These are phyloP conservation scores for Zygosaccharomyces pseudobailii DNA, from an alignment of 1,139 yeast species.

Conservation along the genomic window DNA sequence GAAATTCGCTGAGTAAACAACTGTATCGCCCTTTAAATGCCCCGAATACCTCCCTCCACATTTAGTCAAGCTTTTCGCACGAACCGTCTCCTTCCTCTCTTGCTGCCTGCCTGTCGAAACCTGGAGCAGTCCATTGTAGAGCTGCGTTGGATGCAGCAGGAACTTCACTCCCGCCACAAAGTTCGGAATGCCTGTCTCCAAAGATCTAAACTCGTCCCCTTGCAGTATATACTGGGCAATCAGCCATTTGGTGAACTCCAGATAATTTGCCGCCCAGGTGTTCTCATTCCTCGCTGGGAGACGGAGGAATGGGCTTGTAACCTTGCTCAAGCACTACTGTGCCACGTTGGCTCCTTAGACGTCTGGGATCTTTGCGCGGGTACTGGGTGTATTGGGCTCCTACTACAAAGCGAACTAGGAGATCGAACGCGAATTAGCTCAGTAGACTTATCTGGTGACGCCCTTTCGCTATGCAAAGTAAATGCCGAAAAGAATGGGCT, in stretches of 20 bases:
- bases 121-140: slow-evolving; percentile 40
- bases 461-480: slow-evolving; percentile 46
- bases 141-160: slow-evolving; percentile 45
- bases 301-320: slow-evolving; percentile 83
- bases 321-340: slow-evolving; percentile 31
- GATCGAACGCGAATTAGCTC: slow-evolving; percentile 38
- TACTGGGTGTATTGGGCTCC: slow-evolving; percentile 77
- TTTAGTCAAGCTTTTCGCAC: slow-evolving; percentile 10
- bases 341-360: slow-evolving; percentile 16
- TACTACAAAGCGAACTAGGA: slow-evolving; percentile 39
- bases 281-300: slow-evolving; percentile 89
- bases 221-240: slow-evolving; percentile 76
- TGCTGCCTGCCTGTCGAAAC: slow-evolving; percentile 36
- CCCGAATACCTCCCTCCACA: slow-evolving; percentile 18
- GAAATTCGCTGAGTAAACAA: too few species aligned
- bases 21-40: background rate
- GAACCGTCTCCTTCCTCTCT: slow-evolving; percentile 21
- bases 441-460: slow-evolving; percentile 55
- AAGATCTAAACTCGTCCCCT: slow-evolving; percentile 52
- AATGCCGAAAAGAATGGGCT: slow-evolving; percentile 36
- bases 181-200: slow-evolving; percentile 30
- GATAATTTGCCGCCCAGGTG: slow-evolving; percentile 56
- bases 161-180: slow-evolving; percentile 33
- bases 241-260: slow-evolving; percentile 82
- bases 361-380: slow-evolving; percentile 84